Evolutionary conservation across 139 green algal genomes (phyloP), one percentile per base, ranked within the genome.

Genomic region (Picocystis salinarum): DNA sequence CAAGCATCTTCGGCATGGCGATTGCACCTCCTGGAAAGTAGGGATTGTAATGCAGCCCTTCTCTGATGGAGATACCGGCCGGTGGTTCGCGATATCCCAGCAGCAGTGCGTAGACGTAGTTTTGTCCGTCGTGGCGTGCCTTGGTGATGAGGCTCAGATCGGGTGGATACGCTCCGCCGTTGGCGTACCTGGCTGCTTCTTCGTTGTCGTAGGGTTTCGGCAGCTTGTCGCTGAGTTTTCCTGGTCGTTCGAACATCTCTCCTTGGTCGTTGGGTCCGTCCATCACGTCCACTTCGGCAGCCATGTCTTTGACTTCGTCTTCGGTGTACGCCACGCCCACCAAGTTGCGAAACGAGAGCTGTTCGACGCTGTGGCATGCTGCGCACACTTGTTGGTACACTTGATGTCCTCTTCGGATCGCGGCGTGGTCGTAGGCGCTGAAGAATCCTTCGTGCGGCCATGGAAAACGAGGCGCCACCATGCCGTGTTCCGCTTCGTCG

Each of bases 11-110:
- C 31, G 89, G 89, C 89, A 99, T 99, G 48, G 89, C 89, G 46
- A 99, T 99, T 46, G 86, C 80, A 29, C 89, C 89, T 23, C 89
- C 89, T 22, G 83, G 80, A 70, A 99, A 99, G 75, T 99, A 99
- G 10, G 89, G 89, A 73, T 99, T 99, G 74, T 96, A 99, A 68
- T 98, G 74, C 52, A 99, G 74, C 15, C 89, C 89, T 71, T 96
- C 82, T 52, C 66, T 55, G 59, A 84, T 77, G 23, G 50, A 59
- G 30, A 98, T 74, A 42, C 88, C 88, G 2, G 84, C 88, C 22
- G 88, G 88, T 3, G 88, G 83, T 29, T 97, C 88, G 5, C 83
- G 64, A 79, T 99, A 99, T 6, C 89, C 89, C 23, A 87, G 73
- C 26, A 99, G 74, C 47, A 99, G 76, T 3, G 80, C 59, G 61